Evolutionary conservation across 805 yeast genomes (phyloP), one percentile per base, ranked within the genome.

Genomic region (Yarrowia sp.): DNA sequence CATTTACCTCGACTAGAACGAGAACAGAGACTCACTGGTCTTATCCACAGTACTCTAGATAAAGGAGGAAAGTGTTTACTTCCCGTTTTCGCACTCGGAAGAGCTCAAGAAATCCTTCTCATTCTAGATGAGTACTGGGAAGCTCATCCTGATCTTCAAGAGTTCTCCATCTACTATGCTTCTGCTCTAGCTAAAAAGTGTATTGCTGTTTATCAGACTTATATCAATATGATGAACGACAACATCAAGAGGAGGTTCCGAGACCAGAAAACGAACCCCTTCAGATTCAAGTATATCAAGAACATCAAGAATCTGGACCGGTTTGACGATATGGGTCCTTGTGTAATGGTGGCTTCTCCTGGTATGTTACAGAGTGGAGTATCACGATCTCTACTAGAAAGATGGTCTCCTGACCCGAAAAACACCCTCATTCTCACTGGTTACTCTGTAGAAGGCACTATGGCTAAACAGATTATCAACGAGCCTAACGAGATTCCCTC

Each of bases 351-450:
- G 39, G 99, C 99, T 0, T 86, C 96, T 50, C 99, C 99, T 0
- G 99, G 99, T 74, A 95, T 95, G 99, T 80, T 95, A 57, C 99
- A 93, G 74, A 92, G 89, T 74, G 99, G 99, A 67, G 87, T 92
- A 2, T 91, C 98, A 0, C 81, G 99, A 70, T 95, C 89, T 70
- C 79, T 95, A 18, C 80, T 95, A 33, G 99, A 95, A 73, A 85
- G 88, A 74, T 95, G 99, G 99, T 92, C 96, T 5, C 99, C 99
- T 0, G 98, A 95, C 71, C 89, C 96, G 2, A 88, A 90, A 72
- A 95, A 95, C 71, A 80, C 96, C 2, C 86, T 92, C 31, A 83
- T 95, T 22, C 76, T 95, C 74, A 95, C 99, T 0, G 99, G 99
- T 79, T 95, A 95, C 75, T 92, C 98, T 7, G 96, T 95, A 8